Evolutionary conservation across 768 basidiomycete genomes (phyloP).

Genomic region (Pisolithus orientalis): DNA sequence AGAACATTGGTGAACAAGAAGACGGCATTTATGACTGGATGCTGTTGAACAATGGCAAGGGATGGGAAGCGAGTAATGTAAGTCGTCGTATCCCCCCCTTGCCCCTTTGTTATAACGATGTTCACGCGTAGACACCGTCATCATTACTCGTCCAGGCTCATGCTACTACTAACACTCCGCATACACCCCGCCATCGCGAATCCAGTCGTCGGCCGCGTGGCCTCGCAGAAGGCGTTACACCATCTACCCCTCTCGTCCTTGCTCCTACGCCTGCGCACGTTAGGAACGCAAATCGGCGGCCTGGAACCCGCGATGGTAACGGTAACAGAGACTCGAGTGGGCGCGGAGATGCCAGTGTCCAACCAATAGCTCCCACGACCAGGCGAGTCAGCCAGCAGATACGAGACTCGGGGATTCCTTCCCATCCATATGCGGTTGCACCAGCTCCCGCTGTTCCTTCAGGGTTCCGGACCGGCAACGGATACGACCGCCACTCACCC

Average conservation of each 20-base stretch:
- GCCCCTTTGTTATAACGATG: conserved; percentile 1
- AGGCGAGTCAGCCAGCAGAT: conserved; percentile 65
- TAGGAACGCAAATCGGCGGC: conserved; percentile 48
- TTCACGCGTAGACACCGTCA: conserved; percentile 33
- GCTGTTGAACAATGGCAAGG: conserved; percentile 88
- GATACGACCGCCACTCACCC: conserved; percentile 56
- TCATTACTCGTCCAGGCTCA: conserved; percentile 45
- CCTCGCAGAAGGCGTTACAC: conserved; percentile 48
- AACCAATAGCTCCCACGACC: conserved; percentile 59
- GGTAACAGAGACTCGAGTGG: conserved; percentile 42
- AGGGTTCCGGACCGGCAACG: conserved; percentile 44
- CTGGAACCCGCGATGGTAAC: conserved; percentile 40
- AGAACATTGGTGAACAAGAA: conserved; percentile 80
- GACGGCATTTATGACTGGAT: conserved; percentile 97
- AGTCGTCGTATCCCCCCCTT: conserved; percentile 25
- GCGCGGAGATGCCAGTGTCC: conserved; percentile 48
- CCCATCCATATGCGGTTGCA: conserved; percentile 71
- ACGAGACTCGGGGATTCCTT: conserved; percentile 42
- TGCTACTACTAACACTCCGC: conserved; percentile 48
- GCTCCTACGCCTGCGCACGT: conserved; percentile 63
- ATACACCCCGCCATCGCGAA: conserved; percentile 49
- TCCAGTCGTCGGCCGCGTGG: conserved; percentile 47
- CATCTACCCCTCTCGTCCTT: conserved; percentile 54
- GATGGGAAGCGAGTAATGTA: conserved; percentile 89
- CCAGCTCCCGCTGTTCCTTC: conserved; percentile 37